Evolutionary conservation across 371 early-diverging fungal species (phyloP).

Genomic region (Encephalitozoon intestinalis): DNA sequence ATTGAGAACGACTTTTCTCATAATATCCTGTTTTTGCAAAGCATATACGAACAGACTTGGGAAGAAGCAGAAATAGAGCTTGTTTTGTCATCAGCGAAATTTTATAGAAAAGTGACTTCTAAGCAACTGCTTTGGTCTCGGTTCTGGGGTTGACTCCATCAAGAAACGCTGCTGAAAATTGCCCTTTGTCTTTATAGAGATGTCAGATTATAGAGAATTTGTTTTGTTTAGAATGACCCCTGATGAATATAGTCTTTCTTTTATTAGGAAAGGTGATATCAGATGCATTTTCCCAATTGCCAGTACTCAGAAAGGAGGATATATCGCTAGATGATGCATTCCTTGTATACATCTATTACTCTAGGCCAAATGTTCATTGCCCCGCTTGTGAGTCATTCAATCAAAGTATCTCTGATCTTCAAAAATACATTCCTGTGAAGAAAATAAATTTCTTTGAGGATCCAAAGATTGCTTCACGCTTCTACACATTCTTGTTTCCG

Average conservation of each 20-base stretch:
- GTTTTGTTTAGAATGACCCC: background rate
- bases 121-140: background rate
- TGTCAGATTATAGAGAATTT: background rate
- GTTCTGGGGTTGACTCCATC: background rate
- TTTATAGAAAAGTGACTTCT: constrained; percentile 15
- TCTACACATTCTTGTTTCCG: constrained; percentile 41
- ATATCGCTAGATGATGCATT: constrained; percentile 13
- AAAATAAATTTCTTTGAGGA: constrained; percentile 40
- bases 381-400: constrained; percentile 38
- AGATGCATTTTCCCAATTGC: background rate
- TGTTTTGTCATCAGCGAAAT: constrained; percentile 10
- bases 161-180: background rate
- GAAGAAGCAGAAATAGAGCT: constrained; percentile 74
- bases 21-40: constrained; percentile 81
- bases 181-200: no score
- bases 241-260: background rate
- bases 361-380: constrained; percentile 30
- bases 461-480: constrained; percentile 23
- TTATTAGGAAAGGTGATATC: background rate
- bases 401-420: constrained; percentile 7
- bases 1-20: constrained; percentile 78
- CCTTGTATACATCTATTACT: constrained; percentile 47
- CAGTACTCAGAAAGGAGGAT: background rate
- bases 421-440: constrained; percentile 28
- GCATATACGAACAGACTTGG: constrained; percentile 76